Base-by-base conservation (phyloP, 208 protist species). In the Herpetomonas samuelpessoai region DNA sequence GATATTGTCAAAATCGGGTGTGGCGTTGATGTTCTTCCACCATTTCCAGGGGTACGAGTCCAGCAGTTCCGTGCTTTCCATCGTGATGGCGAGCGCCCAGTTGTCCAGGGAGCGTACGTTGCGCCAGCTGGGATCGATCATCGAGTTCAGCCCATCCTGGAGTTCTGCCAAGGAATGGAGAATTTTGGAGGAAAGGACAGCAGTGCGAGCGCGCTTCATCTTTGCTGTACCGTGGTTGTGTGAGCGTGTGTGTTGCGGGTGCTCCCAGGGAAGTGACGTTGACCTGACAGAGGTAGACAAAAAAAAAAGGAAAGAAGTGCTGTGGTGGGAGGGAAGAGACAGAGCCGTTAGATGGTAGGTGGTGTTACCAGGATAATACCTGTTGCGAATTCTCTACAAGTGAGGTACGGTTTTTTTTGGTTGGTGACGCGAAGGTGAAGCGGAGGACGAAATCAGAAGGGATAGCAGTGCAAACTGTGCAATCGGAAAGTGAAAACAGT, bases 1-100 rank as follows among this genome's bases (percentile, higher is more conserved):
- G 35, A 96, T 80, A 65, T 96, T 96, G 10, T 83, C 71, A 46
- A 94, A 44, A 57, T 96, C 91, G 1, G 80, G 69, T 19, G 60
- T 62, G 3, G 75, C 83, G 29, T 79, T 81, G 38, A 92, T 46
- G 67, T 94, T 96, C 65, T 96, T 96, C 91, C 91, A 96, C 91
- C 91, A 96, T 73, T 96, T 96, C 88, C 91, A 96, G 45, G 91
- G 88, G 68, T 96, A 96, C 9, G 88, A 95, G 68, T 96, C 91
- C 12, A 96, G 73, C 27, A 96, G 70, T 66, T 96, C 88, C 1
- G 81, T 68, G 31, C 72, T 83, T 62, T 96, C 91, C 82, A 96
- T 91, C 12, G 83, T 92, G 48, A 96, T 86, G n/a, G 91, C 91
- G 9, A 96, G 79, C 14, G 65, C 56, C 88, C 91, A 96, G 76